Evolutionary conservation across 108 stramenopile species (phyloP).

Genomic region (Pseudonitzschia multistriata): DNA sequence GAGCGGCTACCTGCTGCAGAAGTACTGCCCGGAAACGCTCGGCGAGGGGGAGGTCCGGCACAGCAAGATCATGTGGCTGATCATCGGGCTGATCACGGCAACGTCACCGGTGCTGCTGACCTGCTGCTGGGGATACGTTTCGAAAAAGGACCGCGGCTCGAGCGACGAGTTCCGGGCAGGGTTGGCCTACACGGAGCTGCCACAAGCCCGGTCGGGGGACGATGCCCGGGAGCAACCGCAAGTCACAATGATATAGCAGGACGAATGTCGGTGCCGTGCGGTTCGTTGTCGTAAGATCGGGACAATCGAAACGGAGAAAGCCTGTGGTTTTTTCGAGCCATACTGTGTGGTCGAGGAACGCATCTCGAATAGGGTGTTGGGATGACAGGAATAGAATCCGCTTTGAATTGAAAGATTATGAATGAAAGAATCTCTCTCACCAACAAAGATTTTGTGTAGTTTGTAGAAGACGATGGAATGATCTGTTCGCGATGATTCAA

Average conservation of each 20-base stretch:
- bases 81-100: constrained; percentile 65
- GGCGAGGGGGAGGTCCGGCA: constrained; percentile 51
- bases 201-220: background rate
- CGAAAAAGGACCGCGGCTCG: constrained; percentile 27
- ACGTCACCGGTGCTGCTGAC: constrained; percentile 59
- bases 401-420: too few species aligned
- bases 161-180: background rate
- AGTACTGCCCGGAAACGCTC: constrained; percentile 50
- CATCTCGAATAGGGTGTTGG: too few species aligned
- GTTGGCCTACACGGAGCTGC: background rate
- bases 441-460: too few species aligned
- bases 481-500: too few species aligned
- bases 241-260: background rate
- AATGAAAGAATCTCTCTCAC: too few species aligned
- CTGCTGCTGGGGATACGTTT: constrained; percentile 61
- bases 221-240: too few species aligned
- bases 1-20: constrained; percentile 63
- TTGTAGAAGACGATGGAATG: too few species aligned
- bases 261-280: too few species aligned
- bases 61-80: constrained; percentile 76
- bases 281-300: background rate
- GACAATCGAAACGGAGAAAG: too few species aligned
- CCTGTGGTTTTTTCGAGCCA: too few species aligned
- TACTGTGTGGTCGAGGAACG: too few species aligned
- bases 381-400: too few species aligned